Evolutionary conservation across 1,139 yeast genomes (phyloP).

Genomic region (Pichia norvegensis): DNA sequence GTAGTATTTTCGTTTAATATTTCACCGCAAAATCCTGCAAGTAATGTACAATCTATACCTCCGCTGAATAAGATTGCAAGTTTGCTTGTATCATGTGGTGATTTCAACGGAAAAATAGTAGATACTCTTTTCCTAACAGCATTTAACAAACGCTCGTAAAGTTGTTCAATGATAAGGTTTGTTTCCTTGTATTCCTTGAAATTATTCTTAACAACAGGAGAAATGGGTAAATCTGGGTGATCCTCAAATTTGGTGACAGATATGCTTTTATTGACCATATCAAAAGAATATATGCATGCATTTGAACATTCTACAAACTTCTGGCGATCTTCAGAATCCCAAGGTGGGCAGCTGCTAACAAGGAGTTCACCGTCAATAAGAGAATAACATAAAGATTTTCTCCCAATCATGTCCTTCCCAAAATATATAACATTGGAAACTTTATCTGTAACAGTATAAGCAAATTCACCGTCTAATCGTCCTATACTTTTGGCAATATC

Average conservation of each 20-base stretch:
- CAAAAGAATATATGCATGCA: conserved; percentile 41
- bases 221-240: conserved; percentile 14
- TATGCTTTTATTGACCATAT: conserved; percentile 20
- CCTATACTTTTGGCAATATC: conserved; percentile 31
- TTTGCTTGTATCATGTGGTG: conserved; percentile 24
- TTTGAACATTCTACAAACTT: conserved; percentile 46
- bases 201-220: conserved; percentile 10
- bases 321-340: conserved; percentile 20
- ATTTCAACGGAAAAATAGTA: conserved; percentile 51
- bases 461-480: conserved; percentile 73
- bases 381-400: conserved; percentile 57
- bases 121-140: conserved; percentile 47
- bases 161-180: conserved; percentile 14
- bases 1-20: conserved; percentile 20
- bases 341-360: conserved; percentile 42
- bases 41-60: conserved; percentile 83
- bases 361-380: conserved; percentile 30
- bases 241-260: conserved; percentile 15
- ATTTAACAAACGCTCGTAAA: conserved; percentile 28
- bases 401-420: conserved; percentile 80
- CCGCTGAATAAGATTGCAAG: conserved; percentile 81
- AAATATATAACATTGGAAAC: conserved; percentile 44
- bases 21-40: conserved; percentile 43
- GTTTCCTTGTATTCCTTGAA: background rate
- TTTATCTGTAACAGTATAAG: conserved; percentile 46